Conservation (phyloP, 306 rosid species). For the Malus asiatica region DNA sequence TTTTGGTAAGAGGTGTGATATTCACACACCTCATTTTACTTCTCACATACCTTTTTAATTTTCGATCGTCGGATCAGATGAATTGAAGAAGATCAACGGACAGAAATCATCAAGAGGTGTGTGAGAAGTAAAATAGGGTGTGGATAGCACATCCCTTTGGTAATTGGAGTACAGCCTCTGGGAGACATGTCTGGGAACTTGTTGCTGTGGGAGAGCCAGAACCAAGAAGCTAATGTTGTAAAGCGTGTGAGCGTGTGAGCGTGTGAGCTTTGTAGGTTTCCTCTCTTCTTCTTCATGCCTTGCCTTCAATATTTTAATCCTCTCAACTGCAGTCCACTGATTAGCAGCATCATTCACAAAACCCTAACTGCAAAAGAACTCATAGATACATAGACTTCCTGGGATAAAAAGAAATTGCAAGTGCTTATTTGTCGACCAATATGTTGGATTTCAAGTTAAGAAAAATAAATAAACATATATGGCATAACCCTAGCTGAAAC, state of each 20-base stretch:
- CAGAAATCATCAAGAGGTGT: too few relatives aligned
- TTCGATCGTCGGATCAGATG: too few relatives aligned
- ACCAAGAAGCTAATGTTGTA: constrained; percentile 23
- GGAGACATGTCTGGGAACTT: constrained; percentile 45
- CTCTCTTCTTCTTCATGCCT: constrained; percentile 6
- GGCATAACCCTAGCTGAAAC: not conserved
- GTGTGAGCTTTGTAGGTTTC: not conserved
- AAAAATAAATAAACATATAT: not conserved
- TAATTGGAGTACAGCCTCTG: constrained; percentile 10
- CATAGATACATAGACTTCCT: not conserved
- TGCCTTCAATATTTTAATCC: not conserved
- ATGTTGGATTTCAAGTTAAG: not conserved
- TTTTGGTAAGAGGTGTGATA: too few relatives aligned
- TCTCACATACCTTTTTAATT: too few relatives aligned
- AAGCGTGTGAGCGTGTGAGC: not conserved
- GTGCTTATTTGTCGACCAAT: not conserved
- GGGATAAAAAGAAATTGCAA: not conserved
- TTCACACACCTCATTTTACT: too few relatives aligned
- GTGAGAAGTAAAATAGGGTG: too few relatives aligned
- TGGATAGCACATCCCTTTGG: too few relatives aligned
- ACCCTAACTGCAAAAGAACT: constrained; percentile 17
- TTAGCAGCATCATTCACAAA: constrained; percentile 1
- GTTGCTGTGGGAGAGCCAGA: constrained; percentile 29
- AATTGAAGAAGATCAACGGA: too few relatives aligned
- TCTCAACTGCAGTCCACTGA: not conserved